These are phyloP conservation scores for Beauveria australis DNA, from an alignment of 2,329 filamentous ascomycete genomes.

Conservation along the genomic window DNA sequence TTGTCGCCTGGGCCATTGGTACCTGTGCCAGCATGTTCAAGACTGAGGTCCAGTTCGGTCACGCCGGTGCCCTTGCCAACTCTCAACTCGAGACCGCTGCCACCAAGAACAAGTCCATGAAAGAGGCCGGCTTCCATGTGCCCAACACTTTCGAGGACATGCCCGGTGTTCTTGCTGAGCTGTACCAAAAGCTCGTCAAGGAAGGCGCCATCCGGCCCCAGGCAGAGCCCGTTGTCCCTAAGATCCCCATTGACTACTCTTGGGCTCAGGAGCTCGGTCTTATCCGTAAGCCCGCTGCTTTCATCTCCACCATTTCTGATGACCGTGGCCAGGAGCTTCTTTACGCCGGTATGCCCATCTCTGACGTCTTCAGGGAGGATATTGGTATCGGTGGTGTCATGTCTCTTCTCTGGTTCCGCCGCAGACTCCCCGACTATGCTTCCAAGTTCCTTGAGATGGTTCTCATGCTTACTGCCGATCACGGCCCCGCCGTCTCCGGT, in stretches of 20 bases:
- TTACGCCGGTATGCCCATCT: slow-evolving; percentile 98
- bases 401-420: slow-evolving; percentile 99
- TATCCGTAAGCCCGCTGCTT: slow-evolving; percentile 98
- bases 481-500: slow-evolving; percentile 97
- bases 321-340: slow-evolving; percentile 99
- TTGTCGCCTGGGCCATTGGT: slow-evolving; percentile 98
- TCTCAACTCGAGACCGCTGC: slow-evolving; percentile 97
- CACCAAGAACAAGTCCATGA: slow-evolving; percentile 96
- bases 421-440: slow-evolving; percentile 88
- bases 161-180: slow-evolving; percentile 62
- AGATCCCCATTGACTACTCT: slow-evolving; percentile 99
- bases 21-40: slow-evolving; percentile 99
- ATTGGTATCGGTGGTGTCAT: slow-evolving; percentile 99
- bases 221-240: slow-evolving; percentile 85
- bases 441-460: slow-evolving; percentile 99
- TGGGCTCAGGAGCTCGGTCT: slow-evolving; percentile 99
- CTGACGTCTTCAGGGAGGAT: slow-evolving; percentile 98
- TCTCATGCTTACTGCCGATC: slow-evolving; percentile 98
- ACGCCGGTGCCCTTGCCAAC: slow-evolving; percentile 98
- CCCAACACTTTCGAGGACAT: slow-evolving; percentile 97
- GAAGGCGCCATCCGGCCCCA: slow-evolving; percentile 78
- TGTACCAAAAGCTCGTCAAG: slow-evolving; percentile 85
- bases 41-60: slow-evolving; percentile 99
- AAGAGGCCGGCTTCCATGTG: slow-evolving; percentile 86
- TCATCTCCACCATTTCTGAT: slow-evolving; percentile 99